Conservation (phyloP, 1,139 yeast species). For the Eremothecium coryli region DNA sequence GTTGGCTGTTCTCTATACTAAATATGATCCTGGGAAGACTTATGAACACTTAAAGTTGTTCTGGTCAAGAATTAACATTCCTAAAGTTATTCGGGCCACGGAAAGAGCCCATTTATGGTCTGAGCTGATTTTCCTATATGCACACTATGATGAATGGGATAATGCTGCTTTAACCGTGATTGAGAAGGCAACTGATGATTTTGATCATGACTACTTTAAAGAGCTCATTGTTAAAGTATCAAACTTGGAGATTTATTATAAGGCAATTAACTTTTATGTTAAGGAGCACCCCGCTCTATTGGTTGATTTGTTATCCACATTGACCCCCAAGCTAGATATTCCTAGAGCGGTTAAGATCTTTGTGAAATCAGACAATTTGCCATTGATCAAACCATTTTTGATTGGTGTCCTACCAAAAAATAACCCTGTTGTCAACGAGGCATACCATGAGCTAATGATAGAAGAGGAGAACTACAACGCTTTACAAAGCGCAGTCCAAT, state of each 20-base stretch:
- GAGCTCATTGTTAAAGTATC: conserved; percentile 92
- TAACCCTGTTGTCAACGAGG: conserved; percentile 83
- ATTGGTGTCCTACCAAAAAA: conserved; percentile 87
- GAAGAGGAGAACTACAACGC: conserved; percentile 96
- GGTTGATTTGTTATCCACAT: conserved; percentile 73
- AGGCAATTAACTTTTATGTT: conserved; percentile 90
- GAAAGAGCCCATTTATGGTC: conserved; percentile 95
- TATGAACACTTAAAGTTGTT: conserved; percentile 95
- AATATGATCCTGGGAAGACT: conserved; percentile 82
- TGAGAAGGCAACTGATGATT: conserved; percentile 86
- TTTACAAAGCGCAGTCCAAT: conserved; percentile 75
- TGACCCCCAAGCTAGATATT: conserved; percentile 87
- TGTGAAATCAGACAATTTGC: conserved; percentile 90
- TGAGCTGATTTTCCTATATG: conserved; percentile 88
- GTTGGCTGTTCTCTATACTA: conserved; percentile 81
- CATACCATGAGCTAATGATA: conserved; percentile 88
- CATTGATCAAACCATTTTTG: conserved; percentile 89
- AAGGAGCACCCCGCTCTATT: conserved; percentile 85
- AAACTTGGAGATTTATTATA: conserved; percentile 92
- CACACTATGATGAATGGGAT: conserved; percentile 99
- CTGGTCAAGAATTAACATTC: conserved; percentile 98
- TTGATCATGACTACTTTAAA: conserved; percentile 89
- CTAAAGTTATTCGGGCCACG: conserved; percentile 90
- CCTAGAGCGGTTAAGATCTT: conserved; percentile 94
- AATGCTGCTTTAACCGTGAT: conserved; percentile 98